These are phyloP conservation scores for Solanum hybrid DNA, from an alignment of 305 asterid species.

Conservation along the genomic window DNA sequence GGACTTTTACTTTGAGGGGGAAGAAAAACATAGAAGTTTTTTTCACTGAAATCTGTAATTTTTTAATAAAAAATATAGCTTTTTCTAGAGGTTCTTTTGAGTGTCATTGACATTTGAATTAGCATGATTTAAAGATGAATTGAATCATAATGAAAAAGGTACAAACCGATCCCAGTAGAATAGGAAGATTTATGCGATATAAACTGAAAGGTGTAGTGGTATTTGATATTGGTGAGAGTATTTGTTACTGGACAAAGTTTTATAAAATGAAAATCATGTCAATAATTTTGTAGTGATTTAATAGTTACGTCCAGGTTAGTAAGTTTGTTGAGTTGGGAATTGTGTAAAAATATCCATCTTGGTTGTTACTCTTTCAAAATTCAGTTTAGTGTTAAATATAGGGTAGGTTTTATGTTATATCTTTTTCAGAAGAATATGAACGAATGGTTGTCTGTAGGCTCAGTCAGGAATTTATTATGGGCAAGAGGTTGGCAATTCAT, in stretches of 20 bases:
- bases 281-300: background rate
- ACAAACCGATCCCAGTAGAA: background rate
- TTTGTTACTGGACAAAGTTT: background rate
- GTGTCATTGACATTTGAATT: background rate
- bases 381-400: slow-evolving; percentile 4
- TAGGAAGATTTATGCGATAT: background rate
- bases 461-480: slow-evolving; percentile 43
- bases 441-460: slow-evolving; percentile 46
- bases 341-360: background rate
- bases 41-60: background rate
- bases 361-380: slow-evolving; percentile 1
- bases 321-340: background rate
- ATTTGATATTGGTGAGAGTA: background rate
- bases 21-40: background rate
- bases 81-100: background rate
- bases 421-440: slow-evolving; percentile 20
- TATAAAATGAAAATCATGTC: background rate
- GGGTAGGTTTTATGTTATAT: slow-evolving; percentile 9
- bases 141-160: background rate
- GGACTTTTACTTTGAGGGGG: background rate
- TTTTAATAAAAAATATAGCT: background rate
- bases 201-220: background rate
- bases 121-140: background rate
- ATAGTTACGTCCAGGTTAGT: background rate
- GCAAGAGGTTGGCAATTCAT: slow-evolving; percentile 40